Base-by-base conservation (phyloP, 2,329 filamentous ascomycete species). In the Sporothrix sp. region DNA sequence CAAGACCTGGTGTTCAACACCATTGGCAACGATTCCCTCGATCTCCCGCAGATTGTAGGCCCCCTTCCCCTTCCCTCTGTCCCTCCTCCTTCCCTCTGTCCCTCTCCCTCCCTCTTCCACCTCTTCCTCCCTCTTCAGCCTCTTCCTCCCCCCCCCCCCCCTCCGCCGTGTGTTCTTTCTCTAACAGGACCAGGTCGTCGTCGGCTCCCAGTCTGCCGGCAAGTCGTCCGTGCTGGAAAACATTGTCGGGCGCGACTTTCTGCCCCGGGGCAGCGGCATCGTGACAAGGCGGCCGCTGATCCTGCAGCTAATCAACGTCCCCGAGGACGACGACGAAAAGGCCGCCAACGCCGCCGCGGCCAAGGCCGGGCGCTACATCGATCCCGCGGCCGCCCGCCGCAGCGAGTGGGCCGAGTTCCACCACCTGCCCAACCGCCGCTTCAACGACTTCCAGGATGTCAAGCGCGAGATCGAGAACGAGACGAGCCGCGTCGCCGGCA, bases 1-100 rank as follows among this genome's bases (percentile, higher is more conserved):
- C 93, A 98, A 71, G 93, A 97, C 70, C 73, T 98, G 64, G 93
- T 98, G 64, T 98, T 98, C 76, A 98, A 98, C 73, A 98, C 93
- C 60, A 98, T 98, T 68, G 93, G 93, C 70, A 97, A 90, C 74
- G 93, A 98, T 69, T 97, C 91, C 48, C 79, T 98, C 55, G 93
- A 98, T 70, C 75, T 98, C 52, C 93, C 93, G 53, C 93, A 98
- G 72, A 98, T 98, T 77, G 93, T 96, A 82, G 65, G 82, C n/a
- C 11, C 14, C 14, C 18, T 9, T 14, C n/a, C 18, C 14, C n/a
- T 5, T 28, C 18, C n/a, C 14, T 18, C 32, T 7, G 23, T 23
- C 37, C n/a, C 3, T 9, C 28, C 11, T 18, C 14, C 18, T 9
- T 14, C n/a, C 18, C 14, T 13, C 9, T 28, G 27, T 23, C 14